Conservation (phyloP, 208 protist species). For the Crithidia acanthocephali region DNA sequence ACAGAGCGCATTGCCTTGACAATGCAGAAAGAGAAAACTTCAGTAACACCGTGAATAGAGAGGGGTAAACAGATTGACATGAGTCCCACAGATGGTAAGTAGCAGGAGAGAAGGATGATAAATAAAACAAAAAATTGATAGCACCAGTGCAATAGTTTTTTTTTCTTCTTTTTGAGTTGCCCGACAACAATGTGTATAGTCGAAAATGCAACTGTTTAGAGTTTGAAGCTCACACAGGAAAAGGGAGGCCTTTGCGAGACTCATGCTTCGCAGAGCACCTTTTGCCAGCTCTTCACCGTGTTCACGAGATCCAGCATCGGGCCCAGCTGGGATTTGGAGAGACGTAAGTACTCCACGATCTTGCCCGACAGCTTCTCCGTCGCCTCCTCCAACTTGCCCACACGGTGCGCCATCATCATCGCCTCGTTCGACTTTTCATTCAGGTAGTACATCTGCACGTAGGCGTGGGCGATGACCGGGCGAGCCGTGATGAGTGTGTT, state of each 20-base stretch:
- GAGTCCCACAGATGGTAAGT: too few species aligned
- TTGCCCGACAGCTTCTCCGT: slow-evolving; percentile 26
- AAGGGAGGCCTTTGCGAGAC: not conserved
- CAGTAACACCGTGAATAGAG: too few species aligned
- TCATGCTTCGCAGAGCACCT: slow-evolving; percentile 22
- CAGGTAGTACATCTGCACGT: slow-evolving; percentile 33
- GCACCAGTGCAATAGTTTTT: too few species aligned
- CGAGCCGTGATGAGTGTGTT: slow-evolving; percentile 16
- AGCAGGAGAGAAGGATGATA: too few species aligned
- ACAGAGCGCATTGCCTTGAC: too few species aligned
- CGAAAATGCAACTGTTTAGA: too few species aligned
- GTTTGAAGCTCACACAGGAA: not conserved
- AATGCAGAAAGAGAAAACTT: too few species aligned
- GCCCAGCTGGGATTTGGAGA: slow-evolving; percentile 5
- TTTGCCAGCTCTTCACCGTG: slow-evolving; percentile 17
- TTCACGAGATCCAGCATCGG: slow-evolving; percentile 17
- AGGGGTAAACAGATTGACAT: too few species aligned
- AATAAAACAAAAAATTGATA: too few species aligned
- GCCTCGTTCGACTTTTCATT: not conserved
- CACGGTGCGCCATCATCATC: slow-evolving; percentile 24
- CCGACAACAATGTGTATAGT: too few species aligned
- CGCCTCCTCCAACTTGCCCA: slow-evolving; percentile 32
- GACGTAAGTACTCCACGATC: slow-evolving; percentile 1
- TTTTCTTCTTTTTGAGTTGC: too few species aligned
- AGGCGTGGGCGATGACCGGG: slow-evolving; percentile 26